Base-by-base conservation (phyloP, 257 asterid genomes). In the Phtheirospermum japonicum region DNA sequence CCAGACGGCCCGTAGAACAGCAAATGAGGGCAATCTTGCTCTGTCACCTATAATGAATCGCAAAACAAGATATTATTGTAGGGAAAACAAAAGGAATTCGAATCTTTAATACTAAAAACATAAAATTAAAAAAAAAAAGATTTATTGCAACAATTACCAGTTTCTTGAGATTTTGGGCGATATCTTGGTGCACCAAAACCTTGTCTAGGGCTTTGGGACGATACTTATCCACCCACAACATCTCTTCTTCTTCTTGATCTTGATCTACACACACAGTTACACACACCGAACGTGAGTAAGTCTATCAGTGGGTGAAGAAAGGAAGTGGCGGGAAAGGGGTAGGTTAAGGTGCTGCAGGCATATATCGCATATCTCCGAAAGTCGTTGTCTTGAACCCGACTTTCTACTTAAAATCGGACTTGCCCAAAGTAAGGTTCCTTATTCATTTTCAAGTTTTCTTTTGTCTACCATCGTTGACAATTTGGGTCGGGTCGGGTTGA, bases 191-290 rank as follows among this genome's bases (percentile, higher is more conserved):
- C 20, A 93, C 85, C 50, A 78, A 56, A 66, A 89, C 85, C 76
- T 85, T 85, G 79, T 89, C 99, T 59, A 87, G 91, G 86, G 95
- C 68, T 82, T 89, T 93, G 37, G 99, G 99, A 32, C 97, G 95
- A 73, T 93, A 83, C 69, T 86, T 86, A 77, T 92, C 96, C 34
- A 92, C 95, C 99, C 99, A 93, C 89, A 89, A 82, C 99, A 92
- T 89, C 73, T 75, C 71, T 56, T 37, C 57, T 49, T 11, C 57
- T 57, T 54, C 54, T 42, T 50, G 32, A 18, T 52, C 69, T 56
- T 50, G 48, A 56, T 37, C 65, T 18, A 7, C 63, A 4, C 17
- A 42, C 49, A 12, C 7, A 13, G 49, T 13, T 0, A 39, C 55
- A 18, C 53, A 36, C 69, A 48, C 33, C 12, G 64, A 57, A 23